A percentile compares a stretch with the other conserved stretches of the same genome.
These are phyloP conservation scores for Eucalyptus camaldulensis DNA, from an alignment of 345 rosid species.

Conservation along the genomic window DNA sequence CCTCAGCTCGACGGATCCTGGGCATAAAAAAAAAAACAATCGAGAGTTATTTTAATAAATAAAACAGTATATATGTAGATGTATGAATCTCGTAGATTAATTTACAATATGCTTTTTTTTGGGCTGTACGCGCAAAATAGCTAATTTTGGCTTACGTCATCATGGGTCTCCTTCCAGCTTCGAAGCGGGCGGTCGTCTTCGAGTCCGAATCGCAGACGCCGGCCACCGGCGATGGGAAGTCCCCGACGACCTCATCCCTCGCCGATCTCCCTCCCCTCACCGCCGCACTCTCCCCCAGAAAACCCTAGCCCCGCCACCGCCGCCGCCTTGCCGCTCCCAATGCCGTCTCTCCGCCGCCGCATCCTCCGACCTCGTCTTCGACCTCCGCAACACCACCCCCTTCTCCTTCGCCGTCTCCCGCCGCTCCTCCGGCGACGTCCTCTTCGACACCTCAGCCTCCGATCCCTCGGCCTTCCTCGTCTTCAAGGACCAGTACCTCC, in stretches of 20 bases:
- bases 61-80: too few species aligned
- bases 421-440: conserved; percentile 43
- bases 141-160: not conserved
- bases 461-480: conserved; percentile 20
- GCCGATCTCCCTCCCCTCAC: not conserved
- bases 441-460: conserved; percentile 26
- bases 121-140: too few species aligned
- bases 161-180: conserved; percentile 6
- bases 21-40: too few species aligned
- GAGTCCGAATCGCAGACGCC: conserved; percentile 40
- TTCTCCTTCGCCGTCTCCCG: conserved; percentile 54
- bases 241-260: conserved; percentile 35
- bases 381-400: conserved; percentile 41
- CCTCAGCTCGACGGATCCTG: too few species aligned
- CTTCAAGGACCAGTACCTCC: conserved; percentile 70
- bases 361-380: conserved; percentile 44
- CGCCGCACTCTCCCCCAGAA: not conserved
- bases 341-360: not conserved
- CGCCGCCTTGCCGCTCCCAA: not conserved
- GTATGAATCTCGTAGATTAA: too few species aligned
- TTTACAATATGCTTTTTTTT: too few species aligned
- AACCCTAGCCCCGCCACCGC: not conserved
- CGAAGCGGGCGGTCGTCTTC: conserved; percentile 35
- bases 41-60: too few species aligned
- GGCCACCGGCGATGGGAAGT: conserved; percentile 44